These are phyloP conservation scores for Manihot esculenta DNA, from an alignment of 441 rosid species.

Conservation along the genomic window DNA sequence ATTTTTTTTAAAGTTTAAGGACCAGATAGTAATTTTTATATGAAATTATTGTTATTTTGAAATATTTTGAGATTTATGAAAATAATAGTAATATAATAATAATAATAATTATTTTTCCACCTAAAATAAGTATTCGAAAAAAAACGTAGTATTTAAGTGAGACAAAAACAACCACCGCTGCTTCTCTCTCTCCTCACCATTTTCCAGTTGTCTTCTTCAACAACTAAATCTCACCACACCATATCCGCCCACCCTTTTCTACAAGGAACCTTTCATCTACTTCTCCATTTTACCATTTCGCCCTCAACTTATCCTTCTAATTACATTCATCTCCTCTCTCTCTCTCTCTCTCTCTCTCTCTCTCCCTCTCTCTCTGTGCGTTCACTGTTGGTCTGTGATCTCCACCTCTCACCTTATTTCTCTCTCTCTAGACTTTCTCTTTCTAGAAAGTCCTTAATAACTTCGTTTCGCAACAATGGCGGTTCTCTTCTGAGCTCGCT, in stretches of 20 bases:
- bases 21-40: too few relatives aligned
- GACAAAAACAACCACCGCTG: slow-evolving; percentile 18
- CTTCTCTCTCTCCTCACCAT: not conserved
- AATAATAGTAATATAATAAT: too few relatives aligned
- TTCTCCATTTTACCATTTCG: slow-evolving; percentile 25
- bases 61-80: too few relatives aligned
- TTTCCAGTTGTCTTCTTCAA: slow-evolving; percentile 18
- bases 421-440: slow-evolving; percentile 21
- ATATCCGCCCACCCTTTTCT: slow-evolving; percentile 7
- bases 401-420: slow-evolving; percentile 9
- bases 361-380: too few relatives aligned
- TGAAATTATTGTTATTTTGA: too few relatives aligned
- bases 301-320: slow-evolving; percentile 26
- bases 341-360: slow-evolving; percentile 23
- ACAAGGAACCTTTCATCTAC: slow-evolving; percentile 2
- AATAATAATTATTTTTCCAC: slow-evolving; percentile 12
- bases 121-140: too few relatives aligned
- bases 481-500: slow-evolving; percentile 3
- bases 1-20: too few relatives aligned
- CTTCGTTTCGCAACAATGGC: slow-evolving; percentile 16
- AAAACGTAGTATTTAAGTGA: slow-evolving; percentile 43
- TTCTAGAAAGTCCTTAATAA: not conserved
- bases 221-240: slow-evolving; percentile 7
- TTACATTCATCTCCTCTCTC: slow-evolving; percentile 46
- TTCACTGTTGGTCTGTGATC: slow-evolving; percentile 16